Percentiles rank a stretch among this genome's conserved stretches.
Evolutionary conservation across 177 flowering plant genomes (phyloP).

Genomic region (Tripterygium wilfordii): DNA sequence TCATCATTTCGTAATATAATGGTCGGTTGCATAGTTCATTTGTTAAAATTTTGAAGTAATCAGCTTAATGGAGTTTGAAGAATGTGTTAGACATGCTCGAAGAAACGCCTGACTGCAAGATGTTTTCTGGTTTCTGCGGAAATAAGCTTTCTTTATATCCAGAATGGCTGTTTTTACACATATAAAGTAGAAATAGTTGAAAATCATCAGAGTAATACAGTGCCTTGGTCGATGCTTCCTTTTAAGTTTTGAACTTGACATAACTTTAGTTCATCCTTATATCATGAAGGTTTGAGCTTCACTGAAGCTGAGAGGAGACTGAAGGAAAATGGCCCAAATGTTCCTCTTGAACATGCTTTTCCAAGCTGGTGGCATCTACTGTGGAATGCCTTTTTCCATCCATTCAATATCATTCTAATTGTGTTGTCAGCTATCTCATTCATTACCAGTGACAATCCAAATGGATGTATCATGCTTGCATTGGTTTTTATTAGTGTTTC

Average conservation of each 20-base stretch:
- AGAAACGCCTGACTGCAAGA: too few relatives aligned
- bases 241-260: too few relatives aligned
- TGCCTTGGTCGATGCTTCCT: too few relatives aligned
- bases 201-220: too few relatives aligned
- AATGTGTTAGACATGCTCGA: too few relatives aligned
- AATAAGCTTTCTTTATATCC: too few relatives aligned
- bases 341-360: constrained; percentile 42
- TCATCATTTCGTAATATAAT: neutral
- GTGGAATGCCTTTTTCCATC: constrained; percentile 74
- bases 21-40: too few relatives aligned
- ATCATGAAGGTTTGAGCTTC: constrained; percentile 60
- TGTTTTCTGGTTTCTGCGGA: too few relatives aligned
- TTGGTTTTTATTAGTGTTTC: constrained; percentile 63
- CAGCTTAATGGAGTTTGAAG: too few relatives aligned
- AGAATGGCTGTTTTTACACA: too few relatives aligned
- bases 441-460: constrained; percentile 44
- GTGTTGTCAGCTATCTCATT: constrained; percentile 55
- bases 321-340: constrained; percentile 66
- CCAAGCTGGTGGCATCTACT: constrained; percentile 81
- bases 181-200: too few relatives aligned
- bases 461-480: constrained; percentile 62
- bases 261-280: neutral
- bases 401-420: constrained; percentile 67
- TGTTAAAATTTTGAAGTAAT: too few relatives aligned
- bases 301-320: constrained; percentile 65